A percentile compares a stretch with the other conserved stretches of the same genome.
Evolutionary conservation across 2,329 filamentous ascomycete species (phyloP).

Genomic region (Cytospora paraplurivora): DNA sequence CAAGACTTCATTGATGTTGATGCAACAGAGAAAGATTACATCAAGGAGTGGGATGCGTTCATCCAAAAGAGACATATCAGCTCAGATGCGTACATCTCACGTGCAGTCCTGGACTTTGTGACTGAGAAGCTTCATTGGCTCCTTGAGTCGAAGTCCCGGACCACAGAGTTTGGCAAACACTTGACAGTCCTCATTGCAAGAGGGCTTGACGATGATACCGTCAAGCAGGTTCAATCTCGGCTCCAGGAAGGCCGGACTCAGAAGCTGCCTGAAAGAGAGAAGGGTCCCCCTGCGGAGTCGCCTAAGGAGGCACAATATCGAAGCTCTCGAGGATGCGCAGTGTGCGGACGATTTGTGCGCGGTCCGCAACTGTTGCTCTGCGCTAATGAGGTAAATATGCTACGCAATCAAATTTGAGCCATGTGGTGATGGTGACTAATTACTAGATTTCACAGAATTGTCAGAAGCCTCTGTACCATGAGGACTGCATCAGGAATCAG

Average conservation of each 20-base stretch:
- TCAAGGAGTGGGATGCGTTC: slow-evolving; percentile 60
- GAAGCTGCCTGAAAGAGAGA: slow-evolving; percentile 32
- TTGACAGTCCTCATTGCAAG: slow-evolving; percentile 53
- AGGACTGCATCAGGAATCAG: slow-evolving; percentile 45
- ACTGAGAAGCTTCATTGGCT: slow-evolving; percentile 55
- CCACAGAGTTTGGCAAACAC: slow-evolving; percentile 59
- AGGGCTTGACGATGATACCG: slow-evolving; percentile 47
- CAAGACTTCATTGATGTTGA: slow-evolving; percentile 60
- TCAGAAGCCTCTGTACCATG: slow-evolving; percentile 50
- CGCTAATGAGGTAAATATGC: slow-evolving; percentile 49
- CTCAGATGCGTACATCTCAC: slow-evolving; percentile 54
- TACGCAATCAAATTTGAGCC: slow-evolving; percentile 2
- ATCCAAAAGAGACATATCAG: slow-evolving; percentile 54
- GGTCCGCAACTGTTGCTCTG: slow-evolving; percentile 53
- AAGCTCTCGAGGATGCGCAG: slow-evolving; percentile 48
- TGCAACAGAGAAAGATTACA: slow-evolving; percentile 57
- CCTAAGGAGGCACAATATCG: slow-evolving; percentile 42
- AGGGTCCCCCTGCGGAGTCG: slow-evolving; percentile 33
- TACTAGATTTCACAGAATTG: slow-evolving; percentile 41
- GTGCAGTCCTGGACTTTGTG: slow-evolving; percentile 55
- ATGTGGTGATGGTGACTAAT: slow-evolving; percentile 26
- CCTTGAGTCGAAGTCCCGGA: slow-evolving; percentile 48
- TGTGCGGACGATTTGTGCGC: slow-evolving; percentile 52
- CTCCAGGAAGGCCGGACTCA: slow-evolving; percentile 47
- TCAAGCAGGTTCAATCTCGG: slow-evolving; percentile 46